phyloP scores from a whole-genome alignment of 495 filamentous ascomycete species.

The Tuber aestivum region DNA sequence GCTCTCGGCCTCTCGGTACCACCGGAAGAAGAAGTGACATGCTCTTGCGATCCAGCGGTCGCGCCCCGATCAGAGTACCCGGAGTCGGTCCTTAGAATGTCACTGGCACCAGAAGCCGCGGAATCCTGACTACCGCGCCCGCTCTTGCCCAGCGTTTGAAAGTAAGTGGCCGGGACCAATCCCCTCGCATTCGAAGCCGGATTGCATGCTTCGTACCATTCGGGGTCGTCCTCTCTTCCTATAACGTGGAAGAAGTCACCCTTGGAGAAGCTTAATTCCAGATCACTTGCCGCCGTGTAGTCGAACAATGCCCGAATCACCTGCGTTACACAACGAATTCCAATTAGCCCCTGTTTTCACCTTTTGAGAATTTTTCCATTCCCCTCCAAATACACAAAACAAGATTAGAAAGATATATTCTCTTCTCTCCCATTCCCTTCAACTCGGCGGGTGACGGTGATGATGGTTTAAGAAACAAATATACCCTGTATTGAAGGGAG shows the following conservation, averaged over 20 bases:
- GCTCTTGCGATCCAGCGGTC: constrained; percentile 37
- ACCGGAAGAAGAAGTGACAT: constrained; percentile 29
- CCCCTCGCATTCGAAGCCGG: constrained; percentile 82
- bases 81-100: constrained; percentile 60
- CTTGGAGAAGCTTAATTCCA: constrained; percentile 83
- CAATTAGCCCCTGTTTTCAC: constrained; percentile 8
- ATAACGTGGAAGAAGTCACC: constrained; percentile 99
- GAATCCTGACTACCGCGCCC: constrained; percentile 81
- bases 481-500: neutral
- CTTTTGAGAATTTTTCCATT: neutral
- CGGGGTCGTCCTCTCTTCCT: constrained; percentile 83
- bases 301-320: constrained; percentile 96
- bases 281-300: constrained; percentile 67
- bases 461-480: neutral
- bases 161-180: constrained; percentile 86
- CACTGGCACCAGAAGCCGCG: constrained; percentile 56
- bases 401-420: constrained; percentile 7
- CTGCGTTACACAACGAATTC: constrained; percentile 47
- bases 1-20: constrained; percentile 24
- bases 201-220: constrained; percentile 99
- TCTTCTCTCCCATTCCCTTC: neutral
- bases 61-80: constrained; percentile 64
- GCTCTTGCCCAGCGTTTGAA: constrained; percentile 83
- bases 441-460: constrained; percentile 8
- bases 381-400: constrained; percentile 24